phyloP scores from a whole-genome alignment of 768 basidiomycete species.

The Macrolepiota fuliginosa region DNA sequence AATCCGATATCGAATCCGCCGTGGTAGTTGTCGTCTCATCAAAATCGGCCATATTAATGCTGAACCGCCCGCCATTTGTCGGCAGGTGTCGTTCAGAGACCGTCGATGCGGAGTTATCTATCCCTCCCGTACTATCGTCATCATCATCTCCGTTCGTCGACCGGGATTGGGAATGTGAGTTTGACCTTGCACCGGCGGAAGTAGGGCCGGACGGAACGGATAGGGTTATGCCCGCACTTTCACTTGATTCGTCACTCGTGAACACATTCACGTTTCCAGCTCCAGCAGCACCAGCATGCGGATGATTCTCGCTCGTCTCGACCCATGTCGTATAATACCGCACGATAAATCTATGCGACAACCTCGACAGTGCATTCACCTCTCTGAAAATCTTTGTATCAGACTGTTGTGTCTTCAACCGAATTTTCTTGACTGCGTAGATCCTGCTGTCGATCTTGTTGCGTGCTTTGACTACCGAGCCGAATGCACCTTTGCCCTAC shows the following conservation, averaged over 20 bases:
- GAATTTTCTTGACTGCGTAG: slow-evolving; percentile 94
- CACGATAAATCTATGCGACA: slow-evolving; percentile 89
- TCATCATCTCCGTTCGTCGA: slow-evolving; percentile 1
- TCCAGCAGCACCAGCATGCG: slow-evolving; percentile 7
- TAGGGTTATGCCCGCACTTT: slow-evolving; percentile 37
- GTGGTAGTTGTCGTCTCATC: slow-evolving; percentile 26
- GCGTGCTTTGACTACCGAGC: slow-evolving; percentile 91
- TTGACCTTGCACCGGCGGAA: not conserved
- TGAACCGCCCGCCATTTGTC: slow-evolving; percentile 51
- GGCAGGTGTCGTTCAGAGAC: slow-evolving; percentile 32
- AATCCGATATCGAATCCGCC: slow-evolving; percentile 45
- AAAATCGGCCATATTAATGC: slow-evolving; percentile 59
- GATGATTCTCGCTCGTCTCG: slow-evolving; percentile 55
- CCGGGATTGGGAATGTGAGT: not conserved
- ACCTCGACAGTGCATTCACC: slow-evolving; percentile 82
- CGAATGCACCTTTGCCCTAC: slow-evolving; percentile 87
- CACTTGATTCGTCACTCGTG: slow-evolving; percentile 50
- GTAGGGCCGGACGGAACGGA: slow-evolving; percentile 32
- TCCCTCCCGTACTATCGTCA: not conserved
- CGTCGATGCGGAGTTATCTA: slow-evolving; percentile 10
- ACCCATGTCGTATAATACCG: slow-evolving; percentile 92
- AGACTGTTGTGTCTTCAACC: slow-evolving; percentile 71
- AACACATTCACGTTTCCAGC: slow-evolving; percentile 14
- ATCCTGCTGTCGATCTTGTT: slow-evolving; percentile 85
- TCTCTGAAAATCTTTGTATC: slow-evolving; percentile 90